Evolutionary conservation across 768 basidiomycete species (phyloP), one percentile per base, ranked within the genome.

Genomic region (Russula vinacea): DNA sequence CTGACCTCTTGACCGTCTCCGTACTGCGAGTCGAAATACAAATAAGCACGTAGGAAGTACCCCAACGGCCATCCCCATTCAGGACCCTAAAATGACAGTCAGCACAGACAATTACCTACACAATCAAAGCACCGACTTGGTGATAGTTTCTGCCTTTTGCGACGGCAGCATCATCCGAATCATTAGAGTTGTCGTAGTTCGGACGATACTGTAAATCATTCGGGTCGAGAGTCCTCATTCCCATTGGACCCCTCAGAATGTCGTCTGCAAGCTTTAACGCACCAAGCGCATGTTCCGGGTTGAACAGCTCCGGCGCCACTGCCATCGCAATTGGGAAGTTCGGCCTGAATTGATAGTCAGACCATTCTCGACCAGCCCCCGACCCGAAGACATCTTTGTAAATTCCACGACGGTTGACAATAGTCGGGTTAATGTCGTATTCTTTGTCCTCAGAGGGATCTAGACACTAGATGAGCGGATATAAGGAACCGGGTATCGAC

Each of bases 311-410:
- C 10, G 96, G 96, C 1, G 97, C 97, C 51, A 98, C 94, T 2
- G 89, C 83, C 95, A 98, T 98, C 0, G 97, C 92, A 63, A 98
- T 89, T 5, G 94, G 88, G 80, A 94, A 96, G 76, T 98, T 97
- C 70, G 86, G 84, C 65, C 94, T 83, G 68, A 97, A 83, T 75
- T 98, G 97, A 74, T 98, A 99, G 76, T 99, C 95, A 6, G 94
- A 92, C 94, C 94, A 98, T 75, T 96, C 92, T 60, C 92, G 83
- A 11, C 87, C 90, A 54, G 80, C 72, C 0, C 92, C 92, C 13
- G 97, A 94, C 45, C 95, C 93, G 69, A 89, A 89, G 8, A 98
- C 93, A 73, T 99, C 97, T 80, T 99, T 99, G 81, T 98, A 99
- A 72, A 98, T 96, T 5, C 96, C 97, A 62, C 97, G 83, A 16